Evolutionary conservation across 2,329 filamentous ascomycete species (phyloP), one percentile per base, ranked within the genome.

Genomic region (Calonectria honghensis): DNA sequence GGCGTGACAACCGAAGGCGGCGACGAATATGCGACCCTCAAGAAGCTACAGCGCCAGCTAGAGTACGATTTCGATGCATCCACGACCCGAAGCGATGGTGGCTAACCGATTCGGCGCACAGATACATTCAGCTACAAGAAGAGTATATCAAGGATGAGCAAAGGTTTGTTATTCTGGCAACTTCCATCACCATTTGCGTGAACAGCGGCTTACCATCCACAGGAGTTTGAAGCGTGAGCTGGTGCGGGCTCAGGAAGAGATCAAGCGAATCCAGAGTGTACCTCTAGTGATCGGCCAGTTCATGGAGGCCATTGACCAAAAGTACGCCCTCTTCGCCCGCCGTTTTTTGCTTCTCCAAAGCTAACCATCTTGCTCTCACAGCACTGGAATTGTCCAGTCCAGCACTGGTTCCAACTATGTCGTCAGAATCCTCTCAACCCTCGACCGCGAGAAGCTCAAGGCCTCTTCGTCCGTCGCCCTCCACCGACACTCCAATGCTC

Each of bases 61-160:
- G 97, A 99, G 93, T 98, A 91, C 81, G 92, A 52, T 66, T 66
- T 35, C 59, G 52, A 69, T 68, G 29, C 31, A 48, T 48, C 10
- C 39, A 32, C 24, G 69, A 57, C 52, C 37, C 67, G 59, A 67
- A 54, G 51, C 39, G 50, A 67, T 29, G 32, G 57, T 20, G 73
- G 63, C 74, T 79, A 54, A 78, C 77, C 74, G 71, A 67, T 52
- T 83, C 86, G 77, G 77, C 72, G 41, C 72, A 78, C 81, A 95
- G 94, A 85, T 95, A 98, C 86, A 98, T 98, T 85, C 95, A 98
- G 87, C 91, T 99, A 81, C 97, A 99, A 88, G 97, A 99, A 87
- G 97, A 99, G 86, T 99, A 99, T 87, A 99, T 99, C 92, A 99
- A 99, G 89, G 97, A 99, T 92, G 97, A 99, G 90, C 97, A 99